A percentile compares a stretch with the other conserved stretches of the same genome.
phyloP scores from a whole-genome alignment of 805 yeast species.

The Yueomyces sp. region DNA sequence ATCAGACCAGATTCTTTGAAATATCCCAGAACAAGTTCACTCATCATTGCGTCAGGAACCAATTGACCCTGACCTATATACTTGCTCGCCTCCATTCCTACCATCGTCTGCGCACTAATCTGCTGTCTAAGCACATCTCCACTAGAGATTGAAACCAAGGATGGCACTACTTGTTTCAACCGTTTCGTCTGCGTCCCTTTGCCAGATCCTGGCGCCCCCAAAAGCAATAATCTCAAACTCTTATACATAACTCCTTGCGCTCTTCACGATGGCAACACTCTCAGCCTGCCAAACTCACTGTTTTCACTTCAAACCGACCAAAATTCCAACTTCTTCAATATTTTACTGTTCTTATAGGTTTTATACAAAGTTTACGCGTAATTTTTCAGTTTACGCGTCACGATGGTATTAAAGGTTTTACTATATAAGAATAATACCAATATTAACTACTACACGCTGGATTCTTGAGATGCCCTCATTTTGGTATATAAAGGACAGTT shows the following conservation, averaged over 20 bases:
- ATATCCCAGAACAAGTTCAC: constrained; percentile 25
- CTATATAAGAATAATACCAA: too few relatives aligned
- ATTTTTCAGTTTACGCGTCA: too few relatives aligned
- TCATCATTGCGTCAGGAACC: constrained; percentile 63
- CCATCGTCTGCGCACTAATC: constrained; percentile 36
- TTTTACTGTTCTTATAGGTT: background rate
- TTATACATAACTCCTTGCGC: constrained; percentile 8
- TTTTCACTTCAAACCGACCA: too few relatives aligned
- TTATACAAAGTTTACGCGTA: background rate
- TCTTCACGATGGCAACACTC: too few relatives aligned
- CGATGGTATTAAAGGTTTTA: too few relatives aligned
- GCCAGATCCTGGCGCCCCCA: constrained; percentile 96
- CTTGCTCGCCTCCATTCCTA: constrained; percentile 45
- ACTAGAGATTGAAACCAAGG: constrained; percentile 52
- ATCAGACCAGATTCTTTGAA: constrained; percentile 28
- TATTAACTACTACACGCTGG: too few relatives aligned
- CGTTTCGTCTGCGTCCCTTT: constrained; percentile 80
- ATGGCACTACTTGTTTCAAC: constrained; percentile 40
- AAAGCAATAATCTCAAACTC: constrained; percentile 49
- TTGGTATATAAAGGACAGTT: too few relatives aligned
- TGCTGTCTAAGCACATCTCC: constrained; percentile 74
- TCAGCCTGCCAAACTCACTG: too few relatives aligned
- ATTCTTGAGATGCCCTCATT: too few relatives aligned
- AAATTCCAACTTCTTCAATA: too few relatives aligned
- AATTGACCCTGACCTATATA: constrained; percentile 52